A percentile compares a stretch with the other conserved stretches of the same genome.
Conservation (phyloP, 2,329 filamentous ascomycete species). For the Claviceps sp. region DNA sequence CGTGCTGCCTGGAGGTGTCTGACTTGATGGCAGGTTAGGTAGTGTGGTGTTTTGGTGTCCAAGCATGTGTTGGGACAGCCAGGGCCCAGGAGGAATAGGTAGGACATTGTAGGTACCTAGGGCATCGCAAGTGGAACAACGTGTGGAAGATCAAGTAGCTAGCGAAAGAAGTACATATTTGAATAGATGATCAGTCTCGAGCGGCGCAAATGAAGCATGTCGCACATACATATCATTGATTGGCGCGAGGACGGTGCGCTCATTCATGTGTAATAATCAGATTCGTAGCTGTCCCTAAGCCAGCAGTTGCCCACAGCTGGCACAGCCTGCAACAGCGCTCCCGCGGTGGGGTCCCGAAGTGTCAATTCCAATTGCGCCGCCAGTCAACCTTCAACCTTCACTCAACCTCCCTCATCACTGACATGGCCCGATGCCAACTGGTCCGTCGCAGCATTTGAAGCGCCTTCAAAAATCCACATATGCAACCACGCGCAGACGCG, state of each 20-base stretch:
- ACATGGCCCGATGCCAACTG: neutral
- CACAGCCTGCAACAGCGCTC: neutral
- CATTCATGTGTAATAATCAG: neutral
- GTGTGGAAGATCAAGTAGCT: too few species aligned
- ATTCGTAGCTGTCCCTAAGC: neutral
- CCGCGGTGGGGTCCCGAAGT: too few species aligned
- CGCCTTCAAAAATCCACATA: neutral
- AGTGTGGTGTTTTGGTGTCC: neutral
- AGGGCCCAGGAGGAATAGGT: too few species aligned
- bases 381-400: neutral
- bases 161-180: too few species aligned
- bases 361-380: neutral
- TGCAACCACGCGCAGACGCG: neutral
- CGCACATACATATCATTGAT: too few species aligned
- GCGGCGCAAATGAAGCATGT: too few species aligned
- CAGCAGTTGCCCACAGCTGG: neutral
- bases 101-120: too few species aligned
- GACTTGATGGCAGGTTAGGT: neutral
- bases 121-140: too few species aligned
- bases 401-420: neutral
- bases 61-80: neutral
- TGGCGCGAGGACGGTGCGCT: neutral
- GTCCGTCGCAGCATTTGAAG: neutral
- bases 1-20: constrained; percentile 5
- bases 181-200: too few species aligned